Base-by-base conservation (phyloP, 306 rosid genomes). In the Argentina anserina region DNA sequence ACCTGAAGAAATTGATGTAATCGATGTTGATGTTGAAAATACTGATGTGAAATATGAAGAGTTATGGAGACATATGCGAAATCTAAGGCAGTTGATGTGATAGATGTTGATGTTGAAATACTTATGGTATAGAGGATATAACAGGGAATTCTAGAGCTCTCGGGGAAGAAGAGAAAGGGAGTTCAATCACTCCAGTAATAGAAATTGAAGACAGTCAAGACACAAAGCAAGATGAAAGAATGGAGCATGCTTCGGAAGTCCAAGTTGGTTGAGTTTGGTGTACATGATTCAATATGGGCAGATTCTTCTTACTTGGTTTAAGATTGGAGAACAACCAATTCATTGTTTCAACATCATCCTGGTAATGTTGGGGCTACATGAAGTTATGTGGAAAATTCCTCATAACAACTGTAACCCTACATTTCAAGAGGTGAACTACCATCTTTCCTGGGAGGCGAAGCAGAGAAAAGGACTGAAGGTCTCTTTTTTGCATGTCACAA, bases 11-110 rank as follows among this genome's bases (percentile, higher is more conserved):
- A 73, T 65, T 40, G 67, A 28, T 67, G 75, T 37, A 15, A 73
- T 67, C 21, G 72, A 23, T 59, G 23, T 56, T 34, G 61, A 65
- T 43, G 75, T 43, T 28, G 26, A 52, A 62, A 76, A 81, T 33
- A 21, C 45, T 33, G 45, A 34, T 50, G 20, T 21, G 8, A 69
- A 62, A 60, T 70, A 39, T 41, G 46, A 36, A 26, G 47, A 63
- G 33, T 36, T 52, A 41, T 41, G 36, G 83, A 75, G 77, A 26
- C 1, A n/a, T 86, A 71, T 73, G 83, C 79, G 49, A 39, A 39
- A 52, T 45, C 56, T 21, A 65, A 69, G 72, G 70, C 9, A 45
- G 76, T 60, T 26, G 67, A 34, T 67, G 75, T 39, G 26, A 76
- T 72, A 29, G 69, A 20, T 61, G 25, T 58, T 42, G 66, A 65